These are phyloP conservation scores for Pogostemon cablin DNA, from an alignment of 257 asterid species.

Conservation along the genomic window DNA sequence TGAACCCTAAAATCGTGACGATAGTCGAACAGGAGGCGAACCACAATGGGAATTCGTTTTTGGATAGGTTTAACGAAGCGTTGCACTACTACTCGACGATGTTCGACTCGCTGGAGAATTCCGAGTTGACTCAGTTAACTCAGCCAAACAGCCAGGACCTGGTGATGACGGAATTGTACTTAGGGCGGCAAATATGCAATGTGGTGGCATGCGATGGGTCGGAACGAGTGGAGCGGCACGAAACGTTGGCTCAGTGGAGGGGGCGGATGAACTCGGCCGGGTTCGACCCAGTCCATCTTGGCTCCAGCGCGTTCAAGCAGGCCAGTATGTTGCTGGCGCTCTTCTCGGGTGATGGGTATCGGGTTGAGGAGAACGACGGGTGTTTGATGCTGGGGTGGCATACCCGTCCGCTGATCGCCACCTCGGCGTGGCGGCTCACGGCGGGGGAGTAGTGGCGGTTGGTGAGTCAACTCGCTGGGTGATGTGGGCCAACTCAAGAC, in stretches of 20 bases:
- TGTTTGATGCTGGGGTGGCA: slow-evolving; percentile 92
- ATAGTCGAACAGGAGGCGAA: slow-evolving; percentile 84
- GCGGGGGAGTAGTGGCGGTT: slow-evolving; percentile 34
- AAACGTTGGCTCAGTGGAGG: slow-evolving; percentile 78
- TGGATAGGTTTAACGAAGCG: slow-evolving; percentile 84
- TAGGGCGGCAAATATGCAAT: slow-evolving; percentile 85
- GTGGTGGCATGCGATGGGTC: slow-evolving; percentile 85
- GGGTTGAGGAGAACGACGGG: slow-evolving; percentile 82
- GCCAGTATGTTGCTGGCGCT: slow-evolving; percentile 79
- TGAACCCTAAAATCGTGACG: slow-evolving; percentile 71
- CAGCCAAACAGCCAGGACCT: slow-evolving; percentile 56
- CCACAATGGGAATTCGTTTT: slow-evolving; percentile 60
- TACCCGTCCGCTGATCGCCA: slow-evolving; percentile 75
- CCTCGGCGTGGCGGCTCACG: slow-evolving; percentile 82
- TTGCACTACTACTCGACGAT: slow-evolving; percentile 84
- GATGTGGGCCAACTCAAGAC: slow-evolving; percentile 33
- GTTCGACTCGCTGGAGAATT: slow-evolving; percentile 86
- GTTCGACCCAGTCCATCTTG: slow-evolving; percentile 68
- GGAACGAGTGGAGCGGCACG: slow-evolving; percentile 84
- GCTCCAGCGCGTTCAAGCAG: slow-evolving; percentile 88
- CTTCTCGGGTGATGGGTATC: slow-evolving; percentile 76
- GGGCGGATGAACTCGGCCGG: slow-evolving; percentile 60
- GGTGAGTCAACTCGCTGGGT: slow-evolving; percentile 35
- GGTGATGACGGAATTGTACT: slow-evolving; percentile 76
- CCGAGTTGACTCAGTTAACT: slow-evolving; percentile 52